Percentiles rank a stretch among this genome's conserved stretches.
These are phyloP conservation scores for Escovopsis sp. DNA, from an alignment of 2,329 filamentous ascomycete species.

Conservation along the genomic window DNA sequence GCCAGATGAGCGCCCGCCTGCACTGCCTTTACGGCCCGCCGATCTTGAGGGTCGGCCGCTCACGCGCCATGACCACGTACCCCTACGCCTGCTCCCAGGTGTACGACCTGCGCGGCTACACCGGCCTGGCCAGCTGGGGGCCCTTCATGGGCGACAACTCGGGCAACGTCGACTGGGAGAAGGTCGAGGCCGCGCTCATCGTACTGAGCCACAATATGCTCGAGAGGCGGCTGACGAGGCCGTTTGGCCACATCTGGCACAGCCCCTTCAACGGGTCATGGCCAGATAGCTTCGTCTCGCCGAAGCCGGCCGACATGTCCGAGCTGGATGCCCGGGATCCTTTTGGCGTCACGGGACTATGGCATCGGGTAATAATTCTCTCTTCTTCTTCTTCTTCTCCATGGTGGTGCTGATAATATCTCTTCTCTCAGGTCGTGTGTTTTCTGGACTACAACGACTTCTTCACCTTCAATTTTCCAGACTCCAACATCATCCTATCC, in stretches of 20 bases:
- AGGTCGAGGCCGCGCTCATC: slow-evolving; percentile 60
- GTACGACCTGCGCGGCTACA: slow-evolving; percentile 61
- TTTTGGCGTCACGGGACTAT: slow-evolving; percentile 56
- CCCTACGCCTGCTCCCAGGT: slow-evolving; percentile 53
- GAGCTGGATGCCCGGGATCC: slow-evolving; percentile 46
- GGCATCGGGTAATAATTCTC: slow-evolving; percentile 42
- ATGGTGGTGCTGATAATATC: slow-evolving; percentile 7
- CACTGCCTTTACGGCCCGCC: slow-evolving; percentile 56
- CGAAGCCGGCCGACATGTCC: slow-evolving; percentile 19
- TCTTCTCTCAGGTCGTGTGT: slow-evolving; percentile 23
- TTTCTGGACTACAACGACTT: slow-evolving; percentile 58
- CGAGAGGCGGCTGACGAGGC: slow-evolving; percentile 29
- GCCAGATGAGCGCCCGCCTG: slow-evolving; percentile 55
- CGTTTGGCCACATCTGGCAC: slow-evolving; percentile 39
- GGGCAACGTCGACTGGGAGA: slow-evolving; percentile 61
- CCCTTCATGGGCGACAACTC: slow-evolving; percentile 53
- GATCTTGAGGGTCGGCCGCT: slow-evolving; percentile 25
- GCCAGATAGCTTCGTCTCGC: slow-evolving; percentile 31
- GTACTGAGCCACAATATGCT: slow-evolving; percentile 50
- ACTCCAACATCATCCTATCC: slow-evolving; percentile 22
- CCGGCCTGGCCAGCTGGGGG: slow-evolving; percentile 47
- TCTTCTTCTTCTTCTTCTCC: not conserved
- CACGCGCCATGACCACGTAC: slow-evolving; percentile 27
- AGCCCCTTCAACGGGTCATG: slow-evolving; percentile 41
- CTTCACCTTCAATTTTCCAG: slow-evolving; percentile 55